Conservation (phyloP, 2,329 filamentous ascomycete genomes). For the Colletotrichum sansevieriae region DNA sequence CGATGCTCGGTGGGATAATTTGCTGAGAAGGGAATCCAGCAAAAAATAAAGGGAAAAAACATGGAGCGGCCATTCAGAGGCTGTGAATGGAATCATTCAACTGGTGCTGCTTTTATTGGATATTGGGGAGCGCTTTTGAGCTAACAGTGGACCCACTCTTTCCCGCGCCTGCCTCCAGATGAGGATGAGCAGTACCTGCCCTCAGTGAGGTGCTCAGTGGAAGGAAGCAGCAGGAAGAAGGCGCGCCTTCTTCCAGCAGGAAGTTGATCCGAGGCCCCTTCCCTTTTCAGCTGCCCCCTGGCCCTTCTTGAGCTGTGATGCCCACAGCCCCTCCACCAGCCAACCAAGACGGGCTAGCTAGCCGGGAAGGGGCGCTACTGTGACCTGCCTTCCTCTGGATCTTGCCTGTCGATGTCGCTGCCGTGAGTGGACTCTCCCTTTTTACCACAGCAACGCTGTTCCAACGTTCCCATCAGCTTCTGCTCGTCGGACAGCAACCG, state of each 20-base stretch:
- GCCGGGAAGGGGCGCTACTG: conserved; percentile 7
- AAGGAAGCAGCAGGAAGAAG: conserved; percentile 4
- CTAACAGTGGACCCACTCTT: conserved; percentile 22
- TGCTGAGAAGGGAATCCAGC: conserved; percentile 39
- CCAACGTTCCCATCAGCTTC: conserved; percentile 33
- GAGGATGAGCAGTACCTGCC: background rate
- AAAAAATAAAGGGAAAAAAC: conserved; percentile 3
- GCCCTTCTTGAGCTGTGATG: conserved; percentile 3
- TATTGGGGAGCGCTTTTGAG: conserved; percentile 5
- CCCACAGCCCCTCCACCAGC: background rate
- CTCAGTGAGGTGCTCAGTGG: background rate
- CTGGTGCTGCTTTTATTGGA: conserved; percentile 19
- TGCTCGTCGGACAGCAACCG: conserved; percentile 41
- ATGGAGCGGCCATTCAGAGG: conserved; percentile 24
- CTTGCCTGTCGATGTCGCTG: background rate
- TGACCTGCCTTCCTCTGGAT: conserved; percentile 15
- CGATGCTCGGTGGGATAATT: conserved; percentile 44
- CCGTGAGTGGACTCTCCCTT: conserved; percentile 32
- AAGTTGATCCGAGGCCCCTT: conserved; percentile 1
- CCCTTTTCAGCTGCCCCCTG: conserved; percentile 8
- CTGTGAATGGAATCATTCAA: background rate
- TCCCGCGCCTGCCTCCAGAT: conserved; percentile 18
- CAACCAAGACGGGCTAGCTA: conserved; percentile 2
- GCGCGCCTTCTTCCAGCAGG: conserved; percentile 23
- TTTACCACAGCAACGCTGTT: conserved; percentile 46